Percentiles rank a stretch among this genome's conserved stretches.
Evolutionary conservation across 1,139 yeast species (phyloP).

Genomic region (Debaryomycetaceae sp.): DNA sequence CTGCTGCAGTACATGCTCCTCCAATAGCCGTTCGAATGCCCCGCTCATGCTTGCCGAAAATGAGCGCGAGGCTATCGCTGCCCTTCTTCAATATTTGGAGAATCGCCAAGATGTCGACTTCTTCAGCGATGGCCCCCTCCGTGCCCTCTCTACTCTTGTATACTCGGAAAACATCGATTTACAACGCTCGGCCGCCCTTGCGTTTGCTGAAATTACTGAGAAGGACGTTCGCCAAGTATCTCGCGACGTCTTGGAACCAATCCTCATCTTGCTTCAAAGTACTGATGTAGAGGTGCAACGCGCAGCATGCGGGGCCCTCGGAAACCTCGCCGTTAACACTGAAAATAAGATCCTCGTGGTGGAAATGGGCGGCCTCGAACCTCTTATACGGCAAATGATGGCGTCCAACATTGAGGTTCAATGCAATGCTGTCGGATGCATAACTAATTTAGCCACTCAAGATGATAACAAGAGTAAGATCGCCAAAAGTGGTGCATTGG

Average conservation of each 20-base stretch:
- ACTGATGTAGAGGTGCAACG: conserved; percentile 92
- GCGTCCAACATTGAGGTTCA: conserved; percentile 95
- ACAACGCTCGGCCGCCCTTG: conserved; percentile 95
- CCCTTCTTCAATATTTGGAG: conserved; percentile 78
- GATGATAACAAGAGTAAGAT: conserved; percentile 94
- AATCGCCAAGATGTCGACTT: conserved; percentile 81
- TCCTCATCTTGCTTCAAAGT: conserved; percentile 73
- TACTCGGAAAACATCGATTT: conserved; percentile 90
- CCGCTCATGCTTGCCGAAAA: conserved; percentile 85
- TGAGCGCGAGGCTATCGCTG: conserved; percentile 92
- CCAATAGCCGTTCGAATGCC: conserved; percentile 44
- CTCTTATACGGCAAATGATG: conserved; percentile 95
- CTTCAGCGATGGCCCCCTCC: conserved; percentile 80
- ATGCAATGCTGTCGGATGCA: conserved; percentile 98
- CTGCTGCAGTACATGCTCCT: conserved; percentile 44
- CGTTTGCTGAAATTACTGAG: conserved; percentile 97
- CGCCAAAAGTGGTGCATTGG: conserved; percentile 93
- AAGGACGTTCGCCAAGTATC: conserved; percentile 87
- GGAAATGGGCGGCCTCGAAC: conserved; percentile 97
- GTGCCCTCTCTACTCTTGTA: conserved; percentile 85
- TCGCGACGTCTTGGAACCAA: conserved; percentile 88
- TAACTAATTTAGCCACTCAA: conserved; percentile 96
- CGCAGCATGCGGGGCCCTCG: conserved; percentile 98
- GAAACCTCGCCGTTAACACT: conserved; percentile 92
- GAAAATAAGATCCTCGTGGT: conserved; percentile 89